These are phyloP conservation scores for Mycena galopus DNA, from an alignment of 768 basidiomycete species.

Conservation along the genomic window DNA sequence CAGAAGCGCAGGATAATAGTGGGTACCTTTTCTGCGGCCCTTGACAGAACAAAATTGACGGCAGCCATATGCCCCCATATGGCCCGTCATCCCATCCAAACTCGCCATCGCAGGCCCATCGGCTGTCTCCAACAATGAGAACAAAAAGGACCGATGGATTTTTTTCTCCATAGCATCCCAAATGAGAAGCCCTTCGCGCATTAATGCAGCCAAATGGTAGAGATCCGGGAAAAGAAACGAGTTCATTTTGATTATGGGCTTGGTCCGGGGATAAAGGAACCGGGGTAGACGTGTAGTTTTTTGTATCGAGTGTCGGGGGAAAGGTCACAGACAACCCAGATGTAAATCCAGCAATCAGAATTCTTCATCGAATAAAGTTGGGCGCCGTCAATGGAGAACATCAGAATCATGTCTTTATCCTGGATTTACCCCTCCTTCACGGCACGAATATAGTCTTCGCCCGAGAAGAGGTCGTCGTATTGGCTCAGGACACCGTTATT, in stretches of 20 bases:
- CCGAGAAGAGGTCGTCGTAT: background rate
- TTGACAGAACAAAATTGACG: slow-evolving; percentile 50
- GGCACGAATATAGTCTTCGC: background rate
- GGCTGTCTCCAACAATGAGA: background rate
- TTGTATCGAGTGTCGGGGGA: background rate
- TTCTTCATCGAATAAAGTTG: background rate
- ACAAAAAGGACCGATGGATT: background rate
- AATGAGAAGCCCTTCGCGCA: slow-evolving; percentile 36
- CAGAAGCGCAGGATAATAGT: slow-evolving; percentile 51
- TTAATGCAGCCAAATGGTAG: slow-evolving; percentile 40
- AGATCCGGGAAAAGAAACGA: background rate
- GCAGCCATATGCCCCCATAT: slow-evolving; percentile 45
- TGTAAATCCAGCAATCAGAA: slow-evolving; percentile 3
- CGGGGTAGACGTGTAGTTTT: background rate
- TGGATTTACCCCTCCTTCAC: background rate
- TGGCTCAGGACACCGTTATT: background rate
- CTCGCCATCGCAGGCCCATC: slow-evolving; percentile 11
- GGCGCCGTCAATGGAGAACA: background rate
- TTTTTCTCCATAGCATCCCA: slow-evolving; percentile 6
- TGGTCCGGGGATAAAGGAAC: background rate
- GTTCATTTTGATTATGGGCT: background rate
- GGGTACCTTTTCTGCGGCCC: slow-evolving; percentile 46
- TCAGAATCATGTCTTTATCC: background rate
- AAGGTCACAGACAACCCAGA: background rate
- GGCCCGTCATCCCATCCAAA: background rate